phyloP scores from a whole-genome alignment of 306 rosid genomes.

The Malus sylvestris region DNA sequence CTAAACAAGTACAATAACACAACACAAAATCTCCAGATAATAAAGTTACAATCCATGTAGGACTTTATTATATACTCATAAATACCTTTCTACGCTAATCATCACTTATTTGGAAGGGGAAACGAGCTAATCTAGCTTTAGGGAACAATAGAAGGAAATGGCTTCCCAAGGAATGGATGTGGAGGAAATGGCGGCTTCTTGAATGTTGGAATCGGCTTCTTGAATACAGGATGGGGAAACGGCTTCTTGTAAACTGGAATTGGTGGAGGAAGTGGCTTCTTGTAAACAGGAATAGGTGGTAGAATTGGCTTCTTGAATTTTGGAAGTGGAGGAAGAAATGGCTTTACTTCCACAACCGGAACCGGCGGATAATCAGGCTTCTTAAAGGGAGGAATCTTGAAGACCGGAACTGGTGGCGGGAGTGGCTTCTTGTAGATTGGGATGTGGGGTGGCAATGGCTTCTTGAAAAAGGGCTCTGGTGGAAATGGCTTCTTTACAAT shows the following conservation, averaged over 20 bases:
- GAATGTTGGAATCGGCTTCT: conserved; percentile 6
- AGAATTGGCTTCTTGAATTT: conserved; percentile 2
- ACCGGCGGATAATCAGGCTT: not conserved
- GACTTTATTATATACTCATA: not conserved
- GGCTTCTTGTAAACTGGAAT: conserved; percentile 13
- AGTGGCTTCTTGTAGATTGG: conserved; percentile 6
- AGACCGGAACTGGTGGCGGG: not conserved
- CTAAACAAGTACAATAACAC: not conserved
- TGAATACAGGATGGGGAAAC: not conserved
- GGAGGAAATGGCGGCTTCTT: conserved; percentile 4
- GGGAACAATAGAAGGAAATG: conserved; percentile 4
- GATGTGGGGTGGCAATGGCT: not conserved
- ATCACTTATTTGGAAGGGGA: not conserved
- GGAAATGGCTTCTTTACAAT: not conserved
- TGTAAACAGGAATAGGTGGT: not conserved
- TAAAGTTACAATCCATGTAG: not conserved
- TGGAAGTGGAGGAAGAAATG: not conserved
- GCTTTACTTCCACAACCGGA: not conserved
- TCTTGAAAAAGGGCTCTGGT: conserved; percentile 14
- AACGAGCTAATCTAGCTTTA: not conserved
- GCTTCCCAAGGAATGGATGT: not conserved
- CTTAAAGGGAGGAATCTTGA: conserved; percentile 10
- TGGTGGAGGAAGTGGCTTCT: conserved; percentile 1
- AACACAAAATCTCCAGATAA: not conserved
- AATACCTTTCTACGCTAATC: not conserved